Evolutionary conservation across 805 yeast species (phyloP).

Genomic region (Cyberlindnera maclurae): DNA sequence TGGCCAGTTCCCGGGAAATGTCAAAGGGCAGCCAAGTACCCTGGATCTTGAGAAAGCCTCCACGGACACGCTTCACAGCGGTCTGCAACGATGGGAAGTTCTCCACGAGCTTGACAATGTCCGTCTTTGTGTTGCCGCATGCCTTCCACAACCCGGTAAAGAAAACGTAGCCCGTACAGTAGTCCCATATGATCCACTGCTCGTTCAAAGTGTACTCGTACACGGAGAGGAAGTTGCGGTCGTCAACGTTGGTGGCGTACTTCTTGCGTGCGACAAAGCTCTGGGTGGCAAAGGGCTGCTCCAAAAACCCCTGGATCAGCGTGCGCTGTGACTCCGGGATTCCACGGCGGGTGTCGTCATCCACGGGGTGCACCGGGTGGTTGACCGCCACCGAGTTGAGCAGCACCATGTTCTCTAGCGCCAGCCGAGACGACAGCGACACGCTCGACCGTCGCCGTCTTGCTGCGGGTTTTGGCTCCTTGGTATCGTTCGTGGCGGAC

Average conservation of each 20-base stretch:
- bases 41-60: constrained; percentile 87
- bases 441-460: constrained; percentile 1
- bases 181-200: constrained; percentile 53
- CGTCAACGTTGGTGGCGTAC: constrained; percentile 69
- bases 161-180: constrained; percentile 15
- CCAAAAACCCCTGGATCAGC: constrained; percentile 9
- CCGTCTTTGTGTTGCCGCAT: constrained; percentile 60
- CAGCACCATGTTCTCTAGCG: constrained; percentile 9
- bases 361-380: constrained; percentile 13
- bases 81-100: constrained; percentile 18
- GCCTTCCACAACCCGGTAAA: constrained; percentile 17
- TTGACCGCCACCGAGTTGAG: constrained; percentile 16
- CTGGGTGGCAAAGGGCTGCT: not conserved
- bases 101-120: constrained; percentile 59
- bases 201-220: constrained; percentile 63
- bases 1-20: constrained; percentile 60
- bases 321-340: constrained; percentile 19
- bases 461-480: not conserved
- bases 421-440: not conserved
- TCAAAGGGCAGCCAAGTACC: constrained; percentile 87
- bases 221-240: constrained; percentile 62
- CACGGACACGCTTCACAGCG: constrained; percentile 61
- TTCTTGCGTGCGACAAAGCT: constrained; percentile 29
- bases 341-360: constrained; percentile 9
- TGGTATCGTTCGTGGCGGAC: not conserved